Base-by-base conservation (phyloP, 1,284 basidiomycete genomes). In the Ceratobasidium sp. region DNA sequence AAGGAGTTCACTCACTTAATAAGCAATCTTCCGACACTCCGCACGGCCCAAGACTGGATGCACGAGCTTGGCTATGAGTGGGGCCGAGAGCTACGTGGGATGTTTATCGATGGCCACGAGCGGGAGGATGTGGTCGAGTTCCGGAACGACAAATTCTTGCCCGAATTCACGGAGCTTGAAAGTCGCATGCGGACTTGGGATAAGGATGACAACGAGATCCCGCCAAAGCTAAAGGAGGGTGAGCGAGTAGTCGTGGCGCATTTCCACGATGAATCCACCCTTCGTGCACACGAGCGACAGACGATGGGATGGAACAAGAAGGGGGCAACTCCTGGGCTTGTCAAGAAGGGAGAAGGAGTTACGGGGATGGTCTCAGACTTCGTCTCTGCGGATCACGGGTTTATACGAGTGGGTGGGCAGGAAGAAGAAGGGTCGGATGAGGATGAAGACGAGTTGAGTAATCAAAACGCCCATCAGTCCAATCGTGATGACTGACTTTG, bases 301-400 rank as follows among this genome's bases (percentile, higher is more conserved):
- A 84, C 77, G 81, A 12, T 80, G 84, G 61, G 59, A 17, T 54
- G 78, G 81, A 33, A 1, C 80, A 79, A 28, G 79, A 20, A 83
- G 38, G 80, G 46, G 9, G 80, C 83, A 0, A 82, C 77, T 62
- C 85, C 86, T n/a, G 81, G 84, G 59, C 70, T 80, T n/a, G 13
- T 0, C 28, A 78, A 0, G 87, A 87, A 87, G 78, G 85, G 85
- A 0, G 84, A 86, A 50, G 85, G 86, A 0, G 52, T 69, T 12
- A 85, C 85, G 9, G 64, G 86, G 17, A 89, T 89, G 87, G 83
- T 87, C 10, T 82, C 85, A 0, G 84, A 88, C 66, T 88, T 87
- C 75, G 80, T 88, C 10, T 88, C 87, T 0, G 82, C 85, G 1
- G 85, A 88, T 48, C 86, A 83, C 81, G 86, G 87, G 0, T 88